Base-by-base conservation (phyloP, 768 basidiomycete genomes). In the Roridomyces roridus region DNA sequence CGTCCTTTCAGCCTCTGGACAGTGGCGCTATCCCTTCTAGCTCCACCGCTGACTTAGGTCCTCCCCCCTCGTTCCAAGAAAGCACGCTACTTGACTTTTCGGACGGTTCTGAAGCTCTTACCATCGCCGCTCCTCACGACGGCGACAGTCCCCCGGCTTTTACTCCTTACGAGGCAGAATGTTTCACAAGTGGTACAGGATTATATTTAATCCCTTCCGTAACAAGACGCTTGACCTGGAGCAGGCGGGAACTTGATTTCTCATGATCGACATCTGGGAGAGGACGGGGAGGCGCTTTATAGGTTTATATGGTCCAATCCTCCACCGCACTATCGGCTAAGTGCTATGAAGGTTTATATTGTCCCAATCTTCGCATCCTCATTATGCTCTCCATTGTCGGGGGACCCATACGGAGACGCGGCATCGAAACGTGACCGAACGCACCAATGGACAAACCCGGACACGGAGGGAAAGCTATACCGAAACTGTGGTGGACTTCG, bases 311-410 rank as follows among this genome's bases (percentile, higher is more conserved):
- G 90, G 21, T 77, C 78, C 5, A n/a, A n/a, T n/a, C n/a, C n/a
- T n/a, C n/a, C n/a, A n/a, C n/a, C n/a, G n/a, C n/a, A n/a, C n/a
- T n/a, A n/a, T n/a, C 62, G 87, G 87, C 77, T 87, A 88, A 64
- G 85, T 86, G 0, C 78, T 92, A 21, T 91, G 88, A 67, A 83
- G 88, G 53, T 93, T 91, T 70, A 73, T 93, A 17, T 80, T 90
- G 21, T 77, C 78, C 84, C 87, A 48, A 2, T 68, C 64, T 28
- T 70, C 63, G 3, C 75, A 72, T 2, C 88, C 87, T 5, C 69
- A 55, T 20, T 73, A 81, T 56, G 68, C 72, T 31, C 65, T 89
- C 5, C 80, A 77, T 39, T 79, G 80, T 58, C 71, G 71, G 15
- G 89, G 89, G 10, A 77, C 78, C 0, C 89, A 89, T 65, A 57